These are phyloP conservation scores for Meyerozyma elateridarum DNA, from an alignment of 1,139 yeast species.

Conservation along the genomic window DNA sequence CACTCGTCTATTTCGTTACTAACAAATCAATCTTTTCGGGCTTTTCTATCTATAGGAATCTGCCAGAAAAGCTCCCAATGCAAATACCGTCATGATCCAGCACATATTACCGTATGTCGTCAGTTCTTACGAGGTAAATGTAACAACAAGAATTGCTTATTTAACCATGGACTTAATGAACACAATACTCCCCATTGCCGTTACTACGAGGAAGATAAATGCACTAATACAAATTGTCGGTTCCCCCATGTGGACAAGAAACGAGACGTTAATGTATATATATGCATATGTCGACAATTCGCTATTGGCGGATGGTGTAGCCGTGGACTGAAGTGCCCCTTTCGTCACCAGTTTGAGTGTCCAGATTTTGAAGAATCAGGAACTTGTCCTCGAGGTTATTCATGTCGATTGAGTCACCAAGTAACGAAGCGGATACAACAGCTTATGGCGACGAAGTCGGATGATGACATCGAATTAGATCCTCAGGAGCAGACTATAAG, in stretches of 20 bases:
- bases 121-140: conserved; percentile 46
- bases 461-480: conserved; percentile 9
- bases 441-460: conserved; percentile 19
- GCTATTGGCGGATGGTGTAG: conserved; percentile 67
- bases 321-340: conserved; percentile 53
- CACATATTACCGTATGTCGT: conserved; percentile 54
- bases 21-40: conserved; percentile 17
- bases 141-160: conserved; percentile 41
- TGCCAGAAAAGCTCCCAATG: conserved; percentile 54
- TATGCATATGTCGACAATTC: conserved; percentile 61
- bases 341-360: conserved; percentile 58
- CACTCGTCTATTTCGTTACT: conserved; percentile 14
- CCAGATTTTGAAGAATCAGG: conserved; percentile 68
- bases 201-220: conserved; percentile 45
- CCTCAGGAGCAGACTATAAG: conserved; percentile 17
- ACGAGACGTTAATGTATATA: conserved; percentile 31
- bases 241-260: conserved; percentile 42
- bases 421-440: conserved; percentile 26
- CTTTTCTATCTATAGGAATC: conserved; percentile 33
- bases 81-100: conserved; percentile 48
- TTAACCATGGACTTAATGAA: conserved; percentile 55
- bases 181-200: conserved; percentile 65
- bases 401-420: conserved; percentile 49
- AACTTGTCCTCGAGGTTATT: conserved; percentile 45
- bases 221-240: conserved; percentile 52